Evolutionary conservation across 2,329 filamentous ascomycete genomes (phyloP).

Genomic region (Colletotrichum godetiae): DNA sequence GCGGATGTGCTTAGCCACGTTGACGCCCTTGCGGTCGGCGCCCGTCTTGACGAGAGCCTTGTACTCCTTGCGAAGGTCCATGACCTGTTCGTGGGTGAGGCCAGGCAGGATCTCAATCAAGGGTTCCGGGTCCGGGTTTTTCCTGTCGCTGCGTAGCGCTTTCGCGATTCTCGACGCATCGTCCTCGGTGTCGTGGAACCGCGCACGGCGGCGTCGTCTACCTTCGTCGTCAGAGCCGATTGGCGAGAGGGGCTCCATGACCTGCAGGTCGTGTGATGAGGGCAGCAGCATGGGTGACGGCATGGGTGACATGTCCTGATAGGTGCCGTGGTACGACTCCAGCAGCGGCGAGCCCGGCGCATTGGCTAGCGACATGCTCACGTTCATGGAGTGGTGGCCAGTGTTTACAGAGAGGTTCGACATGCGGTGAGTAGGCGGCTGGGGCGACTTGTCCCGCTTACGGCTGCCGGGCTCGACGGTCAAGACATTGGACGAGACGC

Average conservation of each 20-base stretch:
- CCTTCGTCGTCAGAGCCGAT: constrained; percentile 61
- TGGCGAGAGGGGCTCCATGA: constrained; percentile 64
- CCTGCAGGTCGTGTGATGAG: constrained; percentile 29
- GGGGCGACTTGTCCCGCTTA: constrained; percentile 57
- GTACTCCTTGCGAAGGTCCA: constrained; percentile 88
- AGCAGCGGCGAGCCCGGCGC: constrained; percentile 86
- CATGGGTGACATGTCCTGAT: constrained; percentile 95
- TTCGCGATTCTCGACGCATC: constrained; percentile 82
- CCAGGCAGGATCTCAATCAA: constrained; percentile 87
- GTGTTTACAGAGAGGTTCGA: constrained; percentile 63
- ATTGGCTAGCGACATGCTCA: constrained; percentile 58
- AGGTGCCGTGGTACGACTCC: constrained; percentile 93
- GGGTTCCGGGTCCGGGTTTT: constrained; percentile 70
- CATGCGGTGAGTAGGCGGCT: constrained; percentile 62
- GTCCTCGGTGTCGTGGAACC: constrained; percentile 87
- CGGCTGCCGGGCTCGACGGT: constrained; percentile 53
- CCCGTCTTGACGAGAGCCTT: constrained; percentile 89
- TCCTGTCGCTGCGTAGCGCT: constrained; percentile 75
- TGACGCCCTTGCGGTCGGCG: constrained; percentile 78
- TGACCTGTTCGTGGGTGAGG: constrained; percentile 87
- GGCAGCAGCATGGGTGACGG: constrained; percentile 78
- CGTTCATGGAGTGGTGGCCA: constrained; percentile 50
- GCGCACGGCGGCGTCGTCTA: constrained; percentile 66
- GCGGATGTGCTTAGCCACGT: constrained; percentile 87
- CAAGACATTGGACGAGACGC: constrained; percentile 52